Conservation (phyloP, 495 filamentous ascomycete genomes). For the Margaritispora aquatica region DNA sequence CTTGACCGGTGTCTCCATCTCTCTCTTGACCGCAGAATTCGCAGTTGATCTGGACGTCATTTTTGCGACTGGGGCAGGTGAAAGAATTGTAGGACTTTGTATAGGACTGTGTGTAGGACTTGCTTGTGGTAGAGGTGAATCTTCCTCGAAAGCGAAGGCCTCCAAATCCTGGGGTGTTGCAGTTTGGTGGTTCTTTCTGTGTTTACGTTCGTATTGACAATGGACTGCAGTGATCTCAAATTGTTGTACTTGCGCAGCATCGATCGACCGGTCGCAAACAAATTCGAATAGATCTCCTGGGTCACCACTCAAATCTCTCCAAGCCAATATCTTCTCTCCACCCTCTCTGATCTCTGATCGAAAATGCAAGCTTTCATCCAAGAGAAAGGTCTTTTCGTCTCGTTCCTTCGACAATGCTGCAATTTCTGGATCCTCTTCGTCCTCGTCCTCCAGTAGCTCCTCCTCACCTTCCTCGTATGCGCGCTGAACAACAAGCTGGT, state of each 20-base stretch:
- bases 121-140: conserved; percentile 73
- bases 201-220: conserved; percentile 97
- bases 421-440: conserved; percentile 66
- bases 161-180: conserved; percentile 77
- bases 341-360: conserved; percentile 72
- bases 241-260: conserved; percentile 61
- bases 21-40: conserved; percentile 24
- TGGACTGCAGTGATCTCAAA: conserved; percentile 83
- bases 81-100: background rate
- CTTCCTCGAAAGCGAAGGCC: conserved; percentile 74
- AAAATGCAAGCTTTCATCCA: conserved; percentile 87
- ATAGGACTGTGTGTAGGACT: conserved; percentile 49
- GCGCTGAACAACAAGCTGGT: conserved; percentile 91
- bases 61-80: conserved; percentile 10
- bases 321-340: conserved; percentile 78
- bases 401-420: conserved; percentile 64
- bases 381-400: conserved; percentile 94
- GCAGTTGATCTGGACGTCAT: conserved; percentile 18
- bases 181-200: conserved; percentile 65
- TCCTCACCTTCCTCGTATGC: conserved; percentile 97
- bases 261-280: conserved; percentile 73
- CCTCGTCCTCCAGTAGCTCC: conserved; percentile 77
- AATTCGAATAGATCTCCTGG: conserved; percentile 93
- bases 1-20: conserved; percentile 15
- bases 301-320: conserved; percentile 93